Evolutionary conservation across 2,329 filamentous ascomycete genomes (phyloP), one percentile per base, ranked within the genome.

Genomic region (Apiospora phragmitis): DNA sequence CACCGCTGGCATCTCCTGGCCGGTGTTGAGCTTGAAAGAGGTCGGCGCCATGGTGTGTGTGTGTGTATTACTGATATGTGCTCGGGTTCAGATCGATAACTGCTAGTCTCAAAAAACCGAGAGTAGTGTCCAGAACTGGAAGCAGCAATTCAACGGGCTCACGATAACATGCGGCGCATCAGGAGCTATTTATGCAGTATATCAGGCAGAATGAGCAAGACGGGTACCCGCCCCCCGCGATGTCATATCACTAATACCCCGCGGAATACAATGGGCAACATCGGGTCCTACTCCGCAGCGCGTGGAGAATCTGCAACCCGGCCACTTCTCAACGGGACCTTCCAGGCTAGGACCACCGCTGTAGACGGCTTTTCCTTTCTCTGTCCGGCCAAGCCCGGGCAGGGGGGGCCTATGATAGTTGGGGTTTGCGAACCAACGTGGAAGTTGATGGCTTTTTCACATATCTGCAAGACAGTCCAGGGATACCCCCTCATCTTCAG

Each of bases 11-110:
- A 92, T 92, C 73, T 88, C 83, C 70, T 84, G 81, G 71, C 90
- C 90, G 47, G 85, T 91, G 83, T 92, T 92, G 74, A 92, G 87
- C 77, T 87, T 90, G 81, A 89, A 91, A 29, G 83, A 84, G 73
- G 86, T 83, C 74, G 85, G 84, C 71, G 87, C 82, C 88, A 90
- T 90, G 24, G 24, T 67, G 12, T 9, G 8, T 24, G 32, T n/a
- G n/a, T n/a, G n/a, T n/a, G 21, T 4, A 4, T 12, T 62, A 6
- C 8, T 62, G 9, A 11, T 59, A 35, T 59, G 5, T n/a, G 18
- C 16, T 59, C 29, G 6, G 16, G 14, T 59, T 2, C 6, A 4
- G n/a, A 35, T 35, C 6, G 26, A 3, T 9, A 9, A 35, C 18
- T 21, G 32, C 18, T 38, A 5, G 6, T n/a, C 32, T 12, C 4